Percentiles rank a stretch among this genome's conserved stretches.
Conservation (phyloP, 305 asterid genomes). For the Rubia balearica region DNA sequence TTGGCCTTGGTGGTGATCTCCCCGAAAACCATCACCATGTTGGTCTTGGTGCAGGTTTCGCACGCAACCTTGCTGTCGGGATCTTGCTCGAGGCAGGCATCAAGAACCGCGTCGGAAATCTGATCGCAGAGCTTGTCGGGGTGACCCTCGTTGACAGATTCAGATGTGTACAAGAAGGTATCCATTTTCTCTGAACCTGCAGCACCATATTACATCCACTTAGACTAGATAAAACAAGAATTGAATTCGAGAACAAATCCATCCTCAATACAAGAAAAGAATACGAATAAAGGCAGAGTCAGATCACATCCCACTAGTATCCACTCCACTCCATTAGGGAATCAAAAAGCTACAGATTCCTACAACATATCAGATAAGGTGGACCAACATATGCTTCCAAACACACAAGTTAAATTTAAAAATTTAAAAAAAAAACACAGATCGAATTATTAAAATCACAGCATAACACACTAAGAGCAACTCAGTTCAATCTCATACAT, state of each 20-base stretch:
- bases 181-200: conserved; percentile 34
- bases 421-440: too few relatives aligned
- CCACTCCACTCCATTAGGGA: background rate
- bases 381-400: conserved; percentile 2
- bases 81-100: conserved; percentile 49
- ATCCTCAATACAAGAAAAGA: background rate
- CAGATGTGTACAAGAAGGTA: conserved; percentile 46
- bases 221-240: background rate
- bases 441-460: background rate
- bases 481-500: background rate
- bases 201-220: background rate
- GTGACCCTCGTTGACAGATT: conserved; percentile 52
- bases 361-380: conserved; percentile 1
- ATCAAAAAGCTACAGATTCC: background rate
- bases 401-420: background rate
- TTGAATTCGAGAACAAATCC: background rate
- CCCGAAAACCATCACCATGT: conserved; percentile 51
- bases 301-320: background rate
- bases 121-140: conserved; percentile 55
- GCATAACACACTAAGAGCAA: background rate
- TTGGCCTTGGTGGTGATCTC: conserved; percentile 49
- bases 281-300: background rate
- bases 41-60: conserved; percentile 48
- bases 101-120: conserved; percentile 46
- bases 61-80: conserved; percentile 52